Conservation (phyloP, 2,329 filamentous ascomycete genomes). For the Monilinia fructigena region DNA sequence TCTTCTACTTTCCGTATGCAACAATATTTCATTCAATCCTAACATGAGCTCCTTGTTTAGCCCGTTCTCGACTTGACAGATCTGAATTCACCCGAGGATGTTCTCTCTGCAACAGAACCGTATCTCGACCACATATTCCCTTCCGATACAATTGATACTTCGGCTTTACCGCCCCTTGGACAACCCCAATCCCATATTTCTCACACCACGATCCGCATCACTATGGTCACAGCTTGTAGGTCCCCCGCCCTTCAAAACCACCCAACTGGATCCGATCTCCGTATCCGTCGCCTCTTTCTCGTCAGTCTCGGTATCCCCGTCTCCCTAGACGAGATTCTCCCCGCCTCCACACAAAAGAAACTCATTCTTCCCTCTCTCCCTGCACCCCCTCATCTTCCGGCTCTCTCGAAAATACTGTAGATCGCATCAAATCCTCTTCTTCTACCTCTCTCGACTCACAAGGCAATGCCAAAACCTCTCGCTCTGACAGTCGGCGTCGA, state of each 20-base stretch:
- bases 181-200: slow-evolving; percentile 62
- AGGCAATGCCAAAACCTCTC: slow-evolving; percentile 47
- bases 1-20: slow-evolving; percentile 33
- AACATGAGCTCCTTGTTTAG: slow-evolving; percentile 43
- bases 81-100: slow-evolving; percentile 57
- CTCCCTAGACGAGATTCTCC: slow-evolving; percentile 94
- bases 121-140: slow-evolving; percentile 68
- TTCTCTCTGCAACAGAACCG: slow-evolving; percentile 59
- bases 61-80: slow-evolving; percentile 67
- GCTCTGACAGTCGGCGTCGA: slow-evolving; percentile 45
- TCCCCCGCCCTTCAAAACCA: slow-evolving; percentile 89
- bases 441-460: slow-evolving; percentile 60
- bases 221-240: slow-evolving; percentile 96
- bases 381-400: slow-evolving; percentile 54
- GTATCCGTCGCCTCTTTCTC: slow-evolving; percentile 90
- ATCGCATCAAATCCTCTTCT: slow-evolving; percentile 45
- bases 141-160: slow-evolving; percentile 53
- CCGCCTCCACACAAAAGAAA: slow-evolving; percentile 97
- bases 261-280: slow-evolving; percentile 97
- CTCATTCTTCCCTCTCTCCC: slow-evolving; percentile 78
- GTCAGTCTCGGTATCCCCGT: slow-evolving; percentile 95
- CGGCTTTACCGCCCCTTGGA: slow-evolving; percentile 48
- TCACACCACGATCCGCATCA: slow-evolving; percentile 82
- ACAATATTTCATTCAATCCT: slow-evolving; percentile 17
- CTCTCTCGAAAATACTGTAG: slow-evolving; percentile 40